Percentiles rank a stretch among this genome's conserved stretches.
Conservation (phyloP, 2,329 filamentous ascomycete species). For the Myrmaecium sp. region DNA sequence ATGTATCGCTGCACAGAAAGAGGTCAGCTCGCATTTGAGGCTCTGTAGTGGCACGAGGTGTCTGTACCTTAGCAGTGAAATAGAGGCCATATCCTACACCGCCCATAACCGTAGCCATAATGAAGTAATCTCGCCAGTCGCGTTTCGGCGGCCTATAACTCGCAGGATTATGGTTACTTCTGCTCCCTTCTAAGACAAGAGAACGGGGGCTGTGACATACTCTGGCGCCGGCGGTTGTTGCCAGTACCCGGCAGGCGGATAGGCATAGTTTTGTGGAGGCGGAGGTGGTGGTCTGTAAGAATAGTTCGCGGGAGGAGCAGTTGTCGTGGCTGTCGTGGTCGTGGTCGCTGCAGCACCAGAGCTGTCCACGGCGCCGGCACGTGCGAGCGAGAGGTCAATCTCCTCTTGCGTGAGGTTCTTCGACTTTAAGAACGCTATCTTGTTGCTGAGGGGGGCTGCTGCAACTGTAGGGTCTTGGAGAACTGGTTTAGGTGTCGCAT, state of each 20-base stretch:
- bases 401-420: conserved; percentile 97
- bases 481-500: conserved; percentile 34
- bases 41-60: no score
- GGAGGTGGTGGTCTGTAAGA: conserved; percentile 29
- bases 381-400: conserved; percentile 66
- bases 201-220: no score
- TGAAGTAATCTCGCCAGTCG: conserved; percentile 98
- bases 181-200: neutral
- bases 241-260: conserved; percentile 36
- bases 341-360: conserved; percentile 24
- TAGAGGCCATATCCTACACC: conserved; percentile 83
- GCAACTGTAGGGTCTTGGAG: conserved; percentile 88
- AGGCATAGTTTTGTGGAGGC: conserved; percentile 31
- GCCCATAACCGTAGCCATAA: conserved; percentile 91
- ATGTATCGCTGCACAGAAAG: conserved; percentile 57
- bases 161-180: neutral
- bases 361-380: conserved; percentile 54
- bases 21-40: conserved; percentile 6
- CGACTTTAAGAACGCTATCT: conserved; percentile 80
- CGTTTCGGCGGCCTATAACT: conserved; percentile 43
- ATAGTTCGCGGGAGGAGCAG: conserved; percentile 22
- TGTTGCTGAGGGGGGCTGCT: conserved; percentile 78
- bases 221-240: conserved; percentile 34
- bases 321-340: conserved; percentile 30
- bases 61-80: conserved; percentile 58